A percentile compares a stretch with the other conserved stretches of the same genome.
phyloP scores from a whole-genome alignment of 225 moss, liverwort and hornwort genomes.

The Thuidium tamariscinum region DNA sequence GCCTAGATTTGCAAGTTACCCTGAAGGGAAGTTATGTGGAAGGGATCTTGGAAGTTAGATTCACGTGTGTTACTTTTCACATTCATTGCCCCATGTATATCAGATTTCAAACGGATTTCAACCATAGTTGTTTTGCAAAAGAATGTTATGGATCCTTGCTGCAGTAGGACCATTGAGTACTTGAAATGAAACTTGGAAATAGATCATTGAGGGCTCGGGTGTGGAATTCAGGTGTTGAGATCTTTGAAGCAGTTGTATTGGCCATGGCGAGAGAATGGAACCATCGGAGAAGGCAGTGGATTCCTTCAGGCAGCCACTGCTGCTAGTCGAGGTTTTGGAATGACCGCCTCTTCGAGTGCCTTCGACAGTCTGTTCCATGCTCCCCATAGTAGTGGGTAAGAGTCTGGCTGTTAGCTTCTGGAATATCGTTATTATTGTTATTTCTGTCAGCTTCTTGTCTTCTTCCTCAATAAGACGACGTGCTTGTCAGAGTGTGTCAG shows the following conservation, averaged over 20 bases:
- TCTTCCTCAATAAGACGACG: not conserved
- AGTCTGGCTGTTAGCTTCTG: not conserved
- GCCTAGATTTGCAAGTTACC: not conserved
- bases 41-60: not conserved
- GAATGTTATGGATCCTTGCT: conserved; percentile 4
- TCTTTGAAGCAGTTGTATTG: conserved; percentile 58
- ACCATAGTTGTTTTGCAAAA: not conserved
- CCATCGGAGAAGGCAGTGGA: conserved; percentile 61
- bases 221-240: conserved; percentile 22
- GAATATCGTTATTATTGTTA: not conserved
- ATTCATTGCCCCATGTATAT: not conserved
- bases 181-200: not conserved
- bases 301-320: conserved; percentile 89
- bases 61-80: not conserved
- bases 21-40: not conserved
- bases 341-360: conserved; percentile 30
- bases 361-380: conserved; percentile 35
- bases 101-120: not conserved
- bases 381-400: conserved; percentile 30
- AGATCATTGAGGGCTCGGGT: not conserved
- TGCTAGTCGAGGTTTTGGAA: conserved; percentile 65
- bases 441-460: not conserved
- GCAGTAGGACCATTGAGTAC: not conserved
- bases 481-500: not conserved
- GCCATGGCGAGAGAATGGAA: conserved; percentile 84